Conservation (phyloP, 768 basidiomycete species). For the Leucogyrophana mollusca region DNA sequence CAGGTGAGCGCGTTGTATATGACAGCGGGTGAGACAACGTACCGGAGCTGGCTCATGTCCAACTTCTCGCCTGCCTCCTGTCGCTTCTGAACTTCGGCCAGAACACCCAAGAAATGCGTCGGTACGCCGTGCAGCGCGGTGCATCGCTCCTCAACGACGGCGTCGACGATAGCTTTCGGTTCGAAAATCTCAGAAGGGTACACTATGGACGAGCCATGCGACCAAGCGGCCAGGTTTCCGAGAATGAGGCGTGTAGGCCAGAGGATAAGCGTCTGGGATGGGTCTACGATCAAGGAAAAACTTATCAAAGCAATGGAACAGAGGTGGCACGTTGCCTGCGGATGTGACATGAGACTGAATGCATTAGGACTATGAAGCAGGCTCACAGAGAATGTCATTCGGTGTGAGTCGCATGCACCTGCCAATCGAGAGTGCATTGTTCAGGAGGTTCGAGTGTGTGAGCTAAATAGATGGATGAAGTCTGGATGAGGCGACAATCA, state of each 20-base stretch:
- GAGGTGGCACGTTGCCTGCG: slow-evolving; percentile 76
- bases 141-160: slow-evolving; percentile 65
- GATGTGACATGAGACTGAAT: slow-evolving; percentile 5
- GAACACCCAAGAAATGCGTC: slow-evolving; percentile 78
- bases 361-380: background rate
- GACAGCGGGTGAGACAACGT: slow-evolving; percentile 8
- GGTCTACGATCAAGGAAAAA: slow-evolving; percentile 21
- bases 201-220: slow-evolving; percentile 69
- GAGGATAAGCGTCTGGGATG: slow-evolving; percentile 14
- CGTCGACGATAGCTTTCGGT: slow-evolving; percentile 65
- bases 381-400: slow-evolving; percentile 67
- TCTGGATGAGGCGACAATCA: too few species aligned
- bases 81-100: slow-evolving; percentile 63
- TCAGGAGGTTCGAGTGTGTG: slow-evolving; percentile 77
- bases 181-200: slow-evolving; percentile 70
- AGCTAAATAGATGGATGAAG: slow-evolving; percentile 41
- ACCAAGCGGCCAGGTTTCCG: slow-evolving; percentile 79
- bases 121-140: slow-evolving; percentile 85
- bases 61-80: slow-evolving; percentile 41
- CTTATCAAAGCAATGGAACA: slow-evolving; percentile 92
- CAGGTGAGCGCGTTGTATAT: too few species aligned
- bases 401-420: slow-evolving; percentile 68
- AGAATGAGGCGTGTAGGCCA: slow-evolving; percentile 63
- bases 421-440: slow-evolving; percentile 72
- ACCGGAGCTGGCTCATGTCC: slow-evolving; percentile 59